Evolutionary conservation across 2,329 filamentous ascomycete species (phyloP).

Genomic region (Didymella glomerata): DNA sequence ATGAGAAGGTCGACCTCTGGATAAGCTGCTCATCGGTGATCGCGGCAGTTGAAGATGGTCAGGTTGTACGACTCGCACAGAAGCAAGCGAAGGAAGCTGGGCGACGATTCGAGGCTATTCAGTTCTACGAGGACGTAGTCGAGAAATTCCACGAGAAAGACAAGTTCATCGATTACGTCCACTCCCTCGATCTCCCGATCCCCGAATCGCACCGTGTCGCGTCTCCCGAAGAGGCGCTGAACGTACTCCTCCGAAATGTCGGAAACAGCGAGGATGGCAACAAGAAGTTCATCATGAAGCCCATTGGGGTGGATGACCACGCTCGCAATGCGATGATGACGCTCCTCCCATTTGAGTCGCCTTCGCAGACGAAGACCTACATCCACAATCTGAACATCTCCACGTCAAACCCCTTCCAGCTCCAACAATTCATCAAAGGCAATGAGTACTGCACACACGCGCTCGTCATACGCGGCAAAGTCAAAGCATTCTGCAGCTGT

Average conservation of each 20-base stretch:
- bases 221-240: constrained; percentile 61
- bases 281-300: constrained; percentile 71
- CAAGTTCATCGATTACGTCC: constrained; percentile 68
- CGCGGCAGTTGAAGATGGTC: constrained; percentile 71
- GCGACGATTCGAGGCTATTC: constrained; percentile 68
- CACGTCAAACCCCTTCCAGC: constrained; percentile 65
- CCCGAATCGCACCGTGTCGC: constrained; percentile 61
- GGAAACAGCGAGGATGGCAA: constrained; percentile 24
- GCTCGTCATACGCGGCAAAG: constrained; percentile 69
- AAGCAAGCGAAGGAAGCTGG: constrained; percentile 60
- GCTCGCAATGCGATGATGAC: constrained; percentile 68
- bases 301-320: constrained; percentile 68
- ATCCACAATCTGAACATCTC: constrained; percentile 65
- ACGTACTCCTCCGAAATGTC: constrained; percentile 55
- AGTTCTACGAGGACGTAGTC: constrained; percentile 67
- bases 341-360: constrained; percentile 65
- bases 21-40: constrained; percentile 76
- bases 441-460: constrained; percentile 77
- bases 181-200: constrained; percentile 52
- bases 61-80: constrained; percentile 59
- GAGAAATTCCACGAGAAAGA: constrained; percentile 70
- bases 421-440: constrained; percentile 72
- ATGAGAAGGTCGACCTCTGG: constrained; percentile 74
- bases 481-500: constrained; percentile 73
- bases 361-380: constrained; percentile 63